These are phyloP conservation scores for Gaultheria prostrata DNA, from an alignment of 148 eudicot species.

Conservation along the genomic window DNA sequence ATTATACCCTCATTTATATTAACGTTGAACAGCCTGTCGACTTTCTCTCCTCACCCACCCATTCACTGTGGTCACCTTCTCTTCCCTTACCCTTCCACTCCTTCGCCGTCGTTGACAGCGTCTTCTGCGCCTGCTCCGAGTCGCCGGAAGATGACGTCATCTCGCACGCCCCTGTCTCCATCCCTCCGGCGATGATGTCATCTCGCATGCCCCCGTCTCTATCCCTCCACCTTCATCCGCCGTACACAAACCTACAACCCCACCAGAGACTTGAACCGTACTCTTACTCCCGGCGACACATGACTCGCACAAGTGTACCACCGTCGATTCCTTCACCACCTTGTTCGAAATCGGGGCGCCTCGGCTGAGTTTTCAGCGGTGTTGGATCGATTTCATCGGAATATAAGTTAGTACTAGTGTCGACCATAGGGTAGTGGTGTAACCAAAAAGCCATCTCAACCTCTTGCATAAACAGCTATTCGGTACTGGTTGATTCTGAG, in stretches of 20 bases:
- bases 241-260: no score
- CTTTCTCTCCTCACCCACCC: slow-evolving; percentile 47
- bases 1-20: no score
- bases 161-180: slow-evolving; percentile 26
- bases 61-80: slow-evolving; percentile 34
- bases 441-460: slow-evolving; percentile 76
- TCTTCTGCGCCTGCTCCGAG: slow-evolving; percentile 28
- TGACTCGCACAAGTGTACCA: no score
- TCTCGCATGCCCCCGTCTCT: no score
- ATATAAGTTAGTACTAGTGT: slow-evolving; percentile 45
- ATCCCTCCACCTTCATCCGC: no score
- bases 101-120: slow-evolving; percentile 11
- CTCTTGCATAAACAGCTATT: slow-evolving; percentile 51
- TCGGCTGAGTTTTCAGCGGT: no score
- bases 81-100: slow-evolving; percentile 53
- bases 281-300: no score
- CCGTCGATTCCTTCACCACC: no score
- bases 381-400: slow-evolving; percentile 39
- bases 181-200: no score
- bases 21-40: no score
- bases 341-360: slow-evolving; percentile 18
- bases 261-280: no score
- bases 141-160: slow-evolving; percentile 40
- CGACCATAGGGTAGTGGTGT: slow-evolving; percentile 41
- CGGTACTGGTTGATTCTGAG: slow-evolving; percentile 11